Percentiles rank a stretch among this genome's conserved stretches.
These are phyloP conservation scores for Microdochium bolleyi DNA, from an alignment of 2,329 filamentous ascomycete genomes.

Conservation along the genomic window DNA sequence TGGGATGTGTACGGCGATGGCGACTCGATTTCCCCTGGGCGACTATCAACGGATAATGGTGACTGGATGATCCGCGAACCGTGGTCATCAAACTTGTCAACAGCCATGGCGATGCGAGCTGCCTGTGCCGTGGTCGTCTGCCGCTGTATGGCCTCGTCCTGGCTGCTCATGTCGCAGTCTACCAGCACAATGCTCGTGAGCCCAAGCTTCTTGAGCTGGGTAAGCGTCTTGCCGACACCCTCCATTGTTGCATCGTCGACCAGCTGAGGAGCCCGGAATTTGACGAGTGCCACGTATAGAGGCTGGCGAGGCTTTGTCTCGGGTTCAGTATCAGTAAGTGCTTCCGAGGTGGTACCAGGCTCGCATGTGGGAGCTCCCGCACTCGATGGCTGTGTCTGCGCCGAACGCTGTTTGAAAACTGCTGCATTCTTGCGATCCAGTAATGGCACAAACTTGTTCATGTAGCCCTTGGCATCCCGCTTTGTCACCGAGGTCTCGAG, in stretches of 20 bases:
- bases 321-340: slow-evolving; percentile 1
- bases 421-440: slow-evolving; percentile 23
- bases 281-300: slow-evolving; percentile 74
- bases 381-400: slow-evolving; percentile 14
- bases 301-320: slow-evolving; percentile 12
- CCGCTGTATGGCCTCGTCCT: slow-evolving; percentile 25
- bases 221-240: slow-evolving; percentile 75
- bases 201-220: slow-evolving; percentile 75
- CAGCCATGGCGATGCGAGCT: slow-evolving; percentile 63
- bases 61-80: slow-evolving; percentile 61
- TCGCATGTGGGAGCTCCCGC: slow-evolving; percentile 1
- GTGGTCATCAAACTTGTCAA: slow-evolving; percentile 61
- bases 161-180: slow-evolving; percentile 48
- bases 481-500: slow-evolving; percentile 86
- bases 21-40: slow-evolving; percentile 12
- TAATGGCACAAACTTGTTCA: slow-evolving; percentile 65
- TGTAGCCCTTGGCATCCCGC: slow-evolving; percentile 84
- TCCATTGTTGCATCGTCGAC: slow-evolving; percentile 61
- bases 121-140: slow-evolving; percentile 53
- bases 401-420: slow-evolving; percentile 18
- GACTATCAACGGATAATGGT: slow-evolving; percentile 33
- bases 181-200: slow-evolving; percentile 76
- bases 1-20: slow-evolving; percentile 25
- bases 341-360: slow-evolving; percentile 1
- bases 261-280: slow-evolving; percentile 66